These are phyloP conservation scores for Hypoxylon intermedium DNA, from an alignment of 495 filamentous ascomycete species.

Conservation along the genomic window DNA sequence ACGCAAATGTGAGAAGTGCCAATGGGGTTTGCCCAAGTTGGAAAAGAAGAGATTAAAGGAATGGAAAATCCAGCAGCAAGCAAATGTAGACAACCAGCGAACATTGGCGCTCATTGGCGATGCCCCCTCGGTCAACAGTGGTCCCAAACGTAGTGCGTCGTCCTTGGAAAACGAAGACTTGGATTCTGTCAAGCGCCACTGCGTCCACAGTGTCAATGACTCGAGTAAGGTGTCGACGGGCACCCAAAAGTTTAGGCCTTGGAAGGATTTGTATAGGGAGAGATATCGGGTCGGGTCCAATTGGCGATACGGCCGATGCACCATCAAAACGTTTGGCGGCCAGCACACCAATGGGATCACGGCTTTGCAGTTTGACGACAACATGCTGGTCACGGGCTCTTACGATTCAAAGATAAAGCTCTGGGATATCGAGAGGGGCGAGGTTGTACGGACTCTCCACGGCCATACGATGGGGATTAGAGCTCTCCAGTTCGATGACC, in stretches of 20 bases:
- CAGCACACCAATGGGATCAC: constrained; percentile 90
- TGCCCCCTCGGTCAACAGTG: neutral
- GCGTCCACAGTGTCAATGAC: constrained; percentile 40
- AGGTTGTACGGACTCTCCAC: constrained; percentile 79
- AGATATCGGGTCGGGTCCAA: constrained; percentile 90
- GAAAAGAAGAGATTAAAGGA: constrained; percentile 87
- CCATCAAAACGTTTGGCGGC: constrained; percentile 79
- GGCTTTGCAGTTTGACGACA: constrained; percentile 94
- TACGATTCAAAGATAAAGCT: constrained; percentile 96
- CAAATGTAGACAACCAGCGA: constrained; percentile 40
- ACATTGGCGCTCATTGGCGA: constrained; percentile 8
- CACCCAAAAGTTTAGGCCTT: constrained; percentile 42
- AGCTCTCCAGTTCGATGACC: constrained; percentile 91
- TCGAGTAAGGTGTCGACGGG: constrained; percentile 1
- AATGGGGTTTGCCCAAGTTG: constrained; percentile 89
- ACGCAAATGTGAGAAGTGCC: constrained; percentile 94
- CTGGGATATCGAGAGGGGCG: constrained; percentile 89
- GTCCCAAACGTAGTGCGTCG: constrained; percentile 45
- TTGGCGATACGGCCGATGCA: constrained; percentile 93
- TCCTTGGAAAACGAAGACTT: constrained; percentile 35
- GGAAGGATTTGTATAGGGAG: constrained; percentile 74
- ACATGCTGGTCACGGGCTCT: constrained; percentile 89
- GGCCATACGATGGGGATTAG: constrained; percentile 86
- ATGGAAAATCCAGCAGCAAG: constrained; percentile 81
- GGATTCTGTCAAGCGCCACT: constrained; percentile 57